Evolutionary conservation across 73 alveolate genomes (phyloP), one percentile per base, ranked within the genome.

Genomic region (Blepharisma stoltei): DNA sequence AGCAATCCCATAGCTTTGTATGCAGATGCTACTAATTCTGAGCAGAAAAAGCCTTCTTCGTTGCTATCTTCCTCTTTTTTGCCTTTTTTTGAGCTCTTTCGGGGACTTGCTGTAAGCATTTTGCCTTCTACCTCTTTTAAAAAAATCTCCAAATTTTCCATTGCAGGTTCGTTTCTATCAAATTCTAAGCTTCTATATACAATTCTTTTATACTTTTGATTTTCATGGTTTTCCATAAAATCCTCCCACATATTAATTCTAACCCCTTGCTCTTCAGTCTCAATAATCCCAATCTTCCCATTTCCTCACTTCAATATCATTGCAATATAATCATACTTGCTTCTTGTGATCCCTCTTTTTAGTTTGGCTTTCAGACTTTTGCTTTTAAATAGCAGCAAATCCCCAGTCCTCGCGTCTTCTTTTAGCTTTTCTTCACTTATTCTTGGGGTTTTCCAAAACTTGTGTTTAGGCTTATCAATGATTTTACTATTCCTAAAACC

Each of bases 251-350:
- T 86, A 6, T 84, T 78, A 6, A 90, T 55, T 8, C 78, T 85
- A 52, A 90, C 97, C 25, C 97, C 97, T 21, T 78, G 71, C 46
- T 65, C 53, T 6, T 85, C 88, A 70, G 87, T 78, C 78, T 87
- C 96, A 71, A 89, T 82, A 27, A 87, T 23, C 8, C 79, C 75
- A 25, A 89, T 18, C 54, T 75, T 71, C 37, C 88, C 94, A 69
- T 82, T 88, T 48, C 78, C 50, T 11, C 78, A 85, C 32, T 87
- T 54, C 11, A 89, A 67, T 46, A 89, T 47, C 83, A 89, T 67
- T 8, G 93, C 95, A 6, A 89, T 91, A 82, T 95, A 97, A 80
- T 93, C 99, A 81, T 92, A 95, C 71, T 93, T 86, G 69, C 94
- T 94, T 52, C 94, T 81, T 6, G 98, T 95, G 37, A 89, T 55